These are phyloP conservation scores for Leishmania aethiopica DNA, from an alignment of 208 protist genomes.

Conservation along the genomic window DNA sequence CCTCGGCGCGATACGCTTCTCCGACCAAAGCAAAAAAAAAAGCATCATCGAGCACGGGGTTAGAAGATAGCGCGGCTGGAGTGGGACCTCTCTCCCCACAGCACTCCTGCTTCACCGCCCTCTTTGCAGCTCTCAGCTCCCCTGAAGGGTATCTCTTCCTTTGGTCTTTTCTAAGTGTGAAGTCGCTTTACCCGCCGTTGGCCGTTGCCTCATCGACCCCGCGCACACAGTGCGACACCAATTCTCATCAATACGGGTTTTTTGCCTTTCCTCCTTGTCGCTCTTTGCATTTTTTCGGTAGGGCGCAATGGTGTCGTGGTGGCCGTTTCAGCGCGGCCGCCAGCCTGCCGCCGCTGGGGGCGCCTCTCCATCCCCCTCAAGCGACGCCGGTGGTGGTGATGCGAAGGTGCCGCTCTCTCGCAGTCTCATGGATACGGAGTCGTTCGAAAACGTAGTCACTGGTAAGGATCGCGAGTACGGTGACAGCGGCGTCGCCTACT, in stretches of 20 bases:
- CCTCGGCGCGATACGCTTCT: background rate
- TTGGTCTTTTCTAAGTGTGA: background rate
- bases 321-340: slow-evolving; percentile 21
- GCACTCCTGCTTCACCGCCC: background rate
- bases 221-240: background rate
- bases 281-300: background rate
- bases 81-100: background rate
- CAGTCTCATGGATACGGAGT: slow-evolving; percentile 17
- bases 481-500: slow-evolving; percentile 29
- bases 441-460: slow-evolving; percentile 11
- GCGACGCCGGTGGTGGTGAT: background rate
- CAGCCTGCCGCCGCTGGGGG: background rate
- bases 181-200: background rate
- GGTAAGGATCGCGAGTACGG: slow-evolving; percentile 27
- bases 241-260: background rate
- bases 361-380: slow-evolving; percentile 5
- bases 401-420: slow-evolving; percentile 8
- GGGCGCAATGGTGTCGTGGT: slow-evolving; percentile 25
- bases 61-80: background rate
- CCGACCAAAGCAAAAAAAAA: background rate
- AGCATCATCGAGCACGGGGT: background rate
- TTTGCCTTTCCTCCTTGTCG: background rate
- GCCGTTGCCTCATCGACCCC: background rate
- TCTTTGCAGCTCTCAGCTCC: background rate
- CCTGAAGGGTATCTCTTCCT: background rate